Evolutionary conservation across 2,329 filamentous ascomycete species (phyloP), one percentile per base, ranked within the genome.

Genomic region (Ophiobolus disseminans): DNA sequence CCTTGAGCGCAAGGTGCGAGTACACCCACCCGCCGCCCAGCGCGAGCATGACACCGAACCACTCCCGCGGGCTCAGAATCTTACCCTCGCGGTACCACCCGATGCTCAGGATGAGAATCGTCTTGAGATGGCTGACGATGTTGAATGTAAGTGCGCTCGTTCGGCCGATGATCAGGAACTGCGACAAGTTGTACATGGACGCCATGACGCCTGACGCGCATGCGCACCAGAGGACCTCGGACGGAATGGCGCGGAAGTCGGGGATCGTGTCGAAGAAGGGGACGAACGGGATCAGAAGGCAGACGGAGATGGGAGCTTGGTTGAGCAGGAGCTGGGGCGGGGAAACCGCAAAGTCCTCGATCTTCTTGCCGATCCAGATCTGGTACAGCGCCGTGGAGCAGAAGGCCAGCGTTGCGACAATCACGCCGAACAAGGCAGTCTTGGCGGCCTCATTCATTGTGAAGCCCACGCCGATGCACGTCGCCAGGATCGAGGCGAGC

Each of bases 291-390:
- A 76, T 69, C 20, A 78, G 66, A 16, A 78, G 65, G 37, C 76
- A 62, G 20, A 77, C 76, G 4, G 74, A 74, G 42, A 78, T 75
- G 11, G 75, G 76, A 4, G 76, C 76, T 53, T 78, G 76, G 55
- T 78, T 78, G 39, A 78, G 64, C 5, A 78, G 66, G 11, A 78
- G 65, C 52, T 78, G 76, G 2, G 75, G 75, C 30, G 72, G 73
- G 0, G 74, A 73, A 10, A 77, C 76, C 26, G 63, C 65, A 48
- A 78, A 76, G 54, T 78, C 76, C 46, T 74, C 71, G 45, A 78
- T 77, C 61, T 78, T 78, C 70, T 78, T 78, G 54, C 75, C 76
- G 48, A 78, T 78, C 76, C 76, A 78, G 37, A 78, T 76, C 59
- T 78, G 75, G 51, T 78, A 78, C 37, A 78, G 73, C 1, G 75